These are phyloP conservation scores for Stagonosporopsis rhizophila DNA, from an alignment of 2,329 filamentous ascomycete species.

Conservation along the genomic window DNA sequence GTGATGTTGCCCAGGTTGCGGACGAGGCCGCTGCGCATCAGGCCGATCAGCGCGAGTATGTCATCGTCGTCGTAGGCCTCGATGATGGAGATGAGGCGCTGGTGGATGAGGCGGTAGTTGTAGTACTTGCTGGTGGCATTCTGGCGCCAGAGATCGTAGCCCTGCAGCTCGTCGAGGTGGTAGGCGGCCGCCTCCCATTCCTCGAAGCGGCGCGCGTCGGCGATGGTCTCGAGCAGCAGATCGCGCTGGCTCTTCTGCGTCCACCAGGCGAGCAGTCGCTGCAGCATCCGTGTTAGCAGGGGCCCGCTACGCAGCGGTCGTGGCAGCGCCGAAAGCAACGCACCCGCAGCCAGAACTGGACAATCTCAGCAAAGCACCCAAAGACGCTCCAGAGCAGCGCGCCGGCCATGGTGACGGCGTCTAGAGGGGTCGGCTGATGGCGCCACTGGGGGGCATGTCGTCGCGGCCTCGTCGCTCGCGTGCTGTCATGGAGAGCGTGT, in stretches of 20 bases:
- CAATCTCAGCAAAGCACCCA: conserved; percentile 46
- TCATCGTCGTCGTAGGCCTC: conserved; percentile 74
- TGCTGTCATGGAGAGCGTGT: conserved; percentile 27
- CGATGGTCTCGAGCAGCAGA: conserved; percentile 70
- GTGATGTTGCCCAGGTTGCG: conserved; percentile 94
- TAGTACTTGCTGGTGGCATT: conserved; percentile 82
- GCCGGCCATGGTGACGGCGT: conserved; percentile 29
- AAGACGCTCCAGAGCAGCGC: conserved; percentile 37
- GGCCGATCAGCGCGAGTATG: conserved; percentile 75
- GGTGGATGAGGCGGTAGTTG: conserved; percentile 83
- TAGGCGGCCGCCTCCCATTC: conserved; percentile 88
- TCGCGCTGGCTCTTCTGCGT: conserved; percentile 69
- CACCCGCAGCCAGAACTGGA: conserved; percentile 52
- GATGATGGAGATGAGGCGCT: conserved; percentile 74
- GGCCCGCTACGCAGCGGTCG: conserved; percentile 1
- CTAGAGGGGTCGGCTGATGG: conserved; percentile 15
- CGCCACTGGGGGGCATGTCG: conserved; percentile 27
- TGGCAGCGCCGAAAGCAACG: conserved; percentile 25
- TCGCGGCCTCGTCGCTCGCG: conserved; percentile 36
- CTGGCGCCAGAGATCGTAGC: conserved; percentile 84
- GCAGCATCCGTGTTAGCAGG: conserved; percentile 28
- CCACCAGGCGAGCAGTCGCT: conserved; percentile 76
- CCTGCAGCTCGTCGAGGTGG: conserved; percentile 81
- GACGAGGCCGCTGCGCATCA: conserved; percentile 77
- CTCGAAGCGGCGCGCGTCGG: conserved; percentile 74